A percentile compares a stretch with the other conserved stretches of the same genome.
Evolutionary conservation across 805 yeast species (phyloP).

Genomic region (Candida insectorum): DNA sequence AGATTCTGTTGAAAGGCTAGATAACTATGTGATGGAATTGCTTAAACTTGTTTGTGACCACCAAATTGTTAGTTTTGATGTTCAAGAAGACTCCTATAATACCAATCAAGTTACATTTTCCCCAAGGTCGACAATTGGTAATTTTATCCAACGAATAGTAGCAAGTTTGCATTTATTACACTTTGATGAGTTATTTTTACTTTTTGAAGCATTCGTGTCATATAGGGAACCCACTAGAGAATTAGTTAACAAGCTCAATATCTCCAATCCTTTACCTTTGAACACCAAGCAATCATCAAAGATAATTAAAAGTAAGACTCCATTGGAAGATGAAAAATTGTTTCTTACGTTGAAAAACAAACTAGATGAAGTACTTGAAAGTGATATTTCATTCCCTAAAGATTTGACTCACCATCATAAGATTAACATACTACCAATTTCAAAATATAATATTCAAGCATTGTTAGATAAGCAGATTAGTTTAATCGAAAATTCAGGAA

Average conservation of each 20-base stretch:
- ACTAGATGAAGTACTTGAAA: conserved; percentile 9
- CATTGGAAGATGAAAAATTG: conserved; percentile 13
- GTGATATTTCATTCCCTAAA: conserved; percentile 5
- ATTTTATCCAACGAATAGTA: conserved; percentile 26
- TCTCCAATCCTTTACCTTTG: conserved; percentile 3
- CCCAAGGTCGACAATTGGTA: conserved; percentile 25
- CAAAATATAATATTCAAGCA: conserved; percentile 49
- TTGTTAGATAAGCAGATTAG: conserved; percentile 53
- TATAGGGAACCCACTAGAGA: conserved; percentile 26
- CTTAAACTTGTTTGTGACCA: conserved; percentile 1
- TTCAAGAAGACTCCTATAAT: neutral
- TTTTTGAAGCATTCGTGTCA: conserved; percentile 33
- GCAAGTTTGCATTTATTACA: conserved; percentile 31
- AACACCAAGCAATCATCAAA: neutral
- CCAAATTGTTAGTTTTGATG: conserved; percentile 1
- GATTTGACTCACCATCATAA: conserved; percentile 2
- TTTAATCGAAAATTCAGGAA: conserved; percentile 49
- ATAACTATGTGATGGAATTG: conserved; percentile 13
- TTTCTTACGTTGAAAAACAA: conserved; percentile 14
- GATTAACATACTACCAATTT: conserved; percentile 31
- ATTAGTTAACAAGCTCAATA: conserved; percentile 15
- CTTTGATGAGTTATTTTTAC: conserved; percentile 33
- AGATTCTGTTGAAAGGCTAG: conserved; percentile 46
- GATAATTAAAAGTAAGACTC: conserved; percentile 1
- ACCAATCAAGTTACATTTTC: conserved; percentile 9